phyloP scores from a whole-genome alignment of 352 stramenopile genomes.

The Phytophthora pistaciae region DNA sequence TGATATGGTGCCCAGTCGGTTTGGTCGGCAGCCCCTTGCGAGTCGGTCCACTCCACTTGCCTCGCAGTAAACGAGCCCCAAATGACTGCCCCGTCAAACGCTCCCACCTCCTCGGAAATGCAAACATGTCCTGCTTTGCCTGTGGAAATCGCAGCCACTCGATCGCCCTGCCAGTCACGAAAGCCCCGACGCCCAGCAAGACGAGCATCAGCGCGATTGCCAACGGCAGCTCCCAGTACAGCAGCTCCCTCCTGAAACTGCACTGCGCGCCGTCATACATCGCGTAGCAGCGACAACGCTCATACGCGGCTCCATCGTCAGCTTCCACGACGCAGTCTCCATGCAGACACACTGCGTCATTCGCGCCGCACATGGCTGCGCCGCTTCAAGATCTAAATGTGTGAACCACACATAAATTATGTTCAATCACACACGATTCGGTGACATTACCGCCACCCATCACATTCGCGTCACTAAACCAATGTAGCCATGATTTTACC shows the following conservation, averaged over 20 bases:
- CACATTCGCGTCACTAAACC: constrained; percentile 23
- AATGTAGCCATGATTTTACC: constrained; percentile 16
- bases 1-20: constrained; percentile 15
- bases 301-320: constrained; percentile 12
- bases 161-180: constrained; percentile 33
- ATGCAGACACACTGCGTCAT: constrained; percentile 54
- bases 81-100: constrained; percentile 4
- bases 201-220: constrained; percentile 45
- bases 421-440: not conserved
- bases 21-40: constrained; percentile 41
- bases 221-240: constrained; percentile 68
- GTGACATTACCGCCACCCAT: constrained; percentile 18
- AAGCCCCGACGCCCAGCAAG: constrained; percentile 42
- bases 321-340: constrained; percentile 46
- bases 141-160: constrained; percentile 49
- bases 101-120: constrained; percentile 50
- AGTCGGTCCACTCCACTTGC: constrained; percentile 48
- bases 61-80: constrained; percentile 15
- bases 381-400: constrained; percentile 1
- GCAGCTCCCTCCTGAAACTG: constrained; percentile 42
- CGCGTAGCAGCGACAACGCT: constrained; percentile 51
- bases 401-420: constrained; percentile 2
- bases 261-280: constrained; percentile 66
- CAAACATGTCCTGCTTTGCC: constrained; percentile 47
- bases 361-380: constrained; percentile 58